These are phyloP conservation scores for Echinosophora koreensis DNA, from an alignment of 306 rosid genomes.

Conservation along the genomic window DNA sequence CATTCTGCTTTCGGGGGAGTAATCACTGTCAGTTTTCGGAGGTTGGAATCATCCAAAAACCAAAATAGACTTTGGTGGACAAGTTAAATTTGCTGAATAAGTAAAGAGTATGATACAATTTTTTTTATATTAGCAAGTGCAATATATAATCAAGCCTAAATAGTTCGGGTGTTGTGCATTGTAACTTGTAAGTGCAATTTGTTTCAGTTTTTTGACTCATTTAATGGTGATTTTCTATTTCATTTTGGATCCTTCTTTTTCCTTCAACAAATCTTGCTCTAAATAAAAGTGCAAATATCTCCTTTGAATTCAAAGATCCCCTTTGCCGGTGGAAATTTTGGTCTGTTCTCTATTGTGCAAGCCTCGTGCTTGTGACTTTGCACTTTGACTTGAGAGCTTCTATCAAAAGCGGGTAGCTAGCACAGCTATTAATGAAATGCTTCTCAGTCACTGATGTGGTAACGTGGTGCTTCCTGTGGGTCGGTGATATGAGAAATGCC, in stretches of 20 bases:
- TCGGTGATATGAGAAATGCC: conserved; percentile 26
- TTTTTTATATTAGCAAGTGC: too few species aligned
- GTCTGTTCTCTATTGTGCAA: conserved; percentile 17
- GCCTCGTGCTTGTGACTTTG: neutral
- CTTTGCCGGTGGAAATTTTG: conserved; percentile 27
- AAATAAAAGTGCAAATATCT: neutral
- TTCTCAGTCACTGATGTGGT: conserved; percentile 1
- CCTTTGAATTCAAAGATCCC: neutral
- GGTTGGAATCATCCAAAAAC: too few species aligned
- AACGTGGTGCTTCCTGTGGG: conserved; percentile 1
- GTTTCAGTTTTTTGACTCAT: neutral
- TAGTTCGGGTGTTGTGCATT: too few species aligned
- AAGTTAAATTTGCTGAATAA: too few species aligned
- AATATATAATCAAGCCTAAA: too few species aligned
- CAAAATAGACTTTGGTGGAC: too few species aligned
- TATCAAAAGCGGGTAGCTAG: conserved; percentile 15
- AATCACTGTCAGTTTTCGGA: too few species aligned
- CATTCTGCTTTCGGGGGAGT: too few species aligned
- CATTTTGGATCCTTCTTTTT: too few species aligned
- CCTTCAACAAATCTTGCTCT: too few species aligned
- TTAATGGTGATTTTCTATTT: neutral
- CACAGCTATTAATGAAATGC: neutral
- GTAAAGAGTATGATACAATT: too few species aligned
- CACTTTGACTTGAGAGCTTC: conserved; percentile 35
- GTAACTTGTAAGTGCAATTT: neutral